Conservation (phyloP, 2,329 filamentous ascomycete species). For the Fusarium sublunatum region DNA sequence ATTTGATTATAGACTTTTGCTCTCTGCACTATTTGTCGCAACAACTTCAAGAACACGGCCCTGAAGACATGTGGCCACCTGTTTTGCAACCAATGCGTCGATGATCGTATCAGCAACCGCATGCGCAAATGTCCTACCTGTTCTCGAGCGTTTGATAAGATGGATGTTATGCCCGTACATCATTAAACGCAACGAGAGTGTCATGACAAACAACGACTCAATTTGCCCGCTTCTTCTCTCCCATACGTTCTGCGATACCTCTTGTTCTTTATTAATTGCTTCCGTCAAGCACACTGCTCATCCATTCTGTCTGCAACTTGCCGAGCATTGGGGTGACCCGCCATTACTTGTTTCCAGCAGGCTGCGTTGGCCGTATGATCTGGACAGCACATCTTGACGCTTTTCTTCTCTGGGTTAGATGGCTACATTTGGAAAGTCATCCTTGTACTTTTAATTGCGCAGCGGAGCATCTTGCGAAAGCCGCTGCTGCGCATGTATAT, state of each 20-base stretch:
- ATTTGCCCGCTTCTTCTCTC: constrained; percentile 22
- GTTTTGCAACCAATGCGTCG: constrained; percentile 91
- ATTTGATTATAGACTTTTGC: constrained; percentile 51
- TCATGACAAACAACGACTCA: constrained; percentile 10
- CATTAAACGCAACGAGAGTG: constrained; percentile 45
- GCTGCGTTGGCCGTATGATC: constrained; percentile 21
- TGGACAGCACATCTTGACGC: constrained; percentile 35
- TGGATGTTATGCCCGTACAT: constrained; percentile 84
- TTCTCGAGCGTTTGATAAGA: constrained; percentile 88
- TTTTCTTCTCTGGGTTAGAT: constrained; percentile 47
- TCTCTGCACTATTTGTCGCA: constrained; percentile 91
- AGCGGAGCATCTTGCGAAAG: constrained; percentile 14
- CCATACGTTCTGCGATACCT: constrained; percentile 41
- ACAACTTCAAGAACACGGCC: constrained; percentile 92
- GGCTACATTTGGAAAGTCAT: constrained; percentile 46
- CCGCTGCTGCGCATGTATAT: constrained; percentile 42
- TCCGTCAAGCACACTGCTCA: constrained; percentile 37
- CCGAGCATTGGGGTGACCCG: constrained; percentile 17
- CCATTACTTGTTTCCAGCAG: constrained; percentile 2
- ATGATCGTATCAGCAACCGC: constrained; percentile 87
- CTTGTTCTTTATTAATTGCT: constrained; percentile 43
- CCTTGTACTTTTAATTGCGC: constrained; percentile 46
- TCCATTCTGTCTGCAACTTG: constrained; percentile 30
- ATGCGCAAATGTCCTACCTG: constrained; percentile 97
- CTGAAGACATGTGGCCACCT: constrained; percentile 95